phyloP scores from a whole-genome alignment of 1,284 basidiomycete species.

The Malassezia japonica region DNA sequence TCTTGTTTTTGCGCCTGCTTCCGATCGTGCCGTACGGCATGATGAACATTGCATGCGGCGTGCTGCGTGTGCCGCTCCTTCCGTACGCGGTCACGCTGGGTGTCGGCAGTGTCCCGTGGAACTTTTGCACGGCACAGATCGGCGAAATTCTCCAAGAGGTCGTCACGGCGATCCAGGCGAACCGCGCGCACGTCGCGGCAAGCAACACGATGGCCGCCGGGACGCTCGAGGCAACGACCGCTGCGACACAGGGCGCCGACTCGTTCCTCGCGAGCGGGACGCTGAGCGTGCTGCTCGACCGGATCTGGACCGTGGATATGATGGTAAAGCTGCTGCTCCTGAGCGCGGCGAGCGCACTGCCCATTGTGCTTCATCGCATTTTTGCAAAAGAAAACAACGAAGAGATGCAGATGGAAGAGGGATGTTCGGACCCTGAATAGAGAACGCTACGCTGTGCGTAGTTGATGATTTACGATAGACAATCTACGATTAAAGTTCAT shows the following conservation, averaged over 20 bases:
- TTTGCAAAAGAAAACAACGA: neutral
- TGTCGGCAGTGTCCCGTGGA: conserved; percentile 44
- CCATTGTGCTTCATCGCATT: conserved; percentile 26
- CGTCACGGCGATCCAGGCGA: conserved; percentile 26
- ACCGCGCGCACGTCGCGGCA: neutral
- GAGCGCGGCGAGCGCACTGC: conserved; percentile 30
- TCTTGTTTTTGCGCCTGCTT: conserved; percentile 40
- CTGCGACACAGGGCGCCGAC: neutral
- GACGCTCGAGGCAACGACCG: neutral
- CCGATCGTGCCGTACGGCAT: conserved; percentile 45
- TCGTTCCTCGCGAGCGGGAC: conserved; percentile 24
- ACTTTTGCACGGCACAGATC: conserved; percentile 43
- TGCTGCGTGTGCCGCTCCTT: conserved; percentile 39
- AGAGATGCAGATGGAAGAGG: neutral
- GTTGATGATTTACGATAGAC: too few species aligned
- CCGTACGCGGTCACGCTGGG: conserved; percentile 39
- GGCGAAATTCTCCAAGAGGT: conserved; percentile 43
- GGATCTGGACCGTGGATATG: conserved; percentile 39
- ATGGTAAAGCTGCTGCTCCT: conserved; percentile 32
- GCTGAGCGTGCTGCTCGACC: conserved; percentile 27
- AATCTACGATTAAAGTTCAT: too few species aligned
- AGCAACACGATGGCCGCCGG: conserved; percentile 3
- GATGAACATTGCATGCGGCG: conserved; percentile 47
- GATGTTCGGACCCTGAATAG: too few species aligned
- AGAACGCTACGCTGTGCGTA: too few species aligned